phyloP scores from a whole-genome alignment of 2,329 filamentous ascomycete species.

The Alternaria gansuensis region DNA sequence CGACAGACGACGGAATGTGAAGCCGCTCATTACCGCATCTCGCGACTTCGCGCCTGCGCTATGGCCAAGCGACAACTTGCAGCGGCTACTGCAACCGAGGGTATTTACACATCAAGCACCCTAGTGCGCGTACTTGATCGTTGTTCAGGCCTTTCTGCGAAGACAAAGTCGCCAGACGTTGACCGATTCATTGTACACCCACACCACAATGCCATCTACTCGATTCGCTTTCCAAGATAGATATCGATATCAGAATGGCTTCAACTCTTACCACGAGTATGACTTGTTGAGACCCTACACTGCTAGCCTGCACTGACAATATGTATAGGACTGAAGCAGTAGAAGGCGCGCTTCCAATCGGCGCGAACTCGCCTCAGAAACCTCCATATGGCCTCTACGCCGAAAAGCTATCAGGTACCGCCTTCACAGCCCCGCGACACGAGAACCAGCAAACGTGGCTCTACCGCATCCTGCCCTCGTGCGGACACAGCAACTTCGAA shows the following conservation, averaged over 20 bases:
- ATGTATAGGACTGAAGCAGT: conserved; percentile 74
- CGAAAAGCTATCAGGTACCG: conserved; percentile 71
- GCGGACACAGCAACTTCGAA: conserved; percentile 66
- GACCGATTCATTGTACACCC: conserved; percentile 29
- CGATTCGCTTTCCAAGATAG: conserved; percentile 70
- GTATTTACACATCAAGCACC: conserved; percentile 13
- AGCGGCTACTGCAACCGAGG: conserved; percentile 34
- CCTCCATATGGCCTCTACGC: conserved; percentile 80
- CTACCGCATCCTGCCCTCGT: conserved; percentile 65
- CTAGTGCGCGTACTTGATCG: conserved; percentile 23
- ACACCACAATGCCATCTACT: conserved; percentile 68
- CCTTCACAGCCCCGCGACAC: conserved; percentile 66
- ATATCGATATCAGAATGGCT: conserved; percentile 82
- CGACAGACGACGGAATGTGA: conserved; percentile 34
- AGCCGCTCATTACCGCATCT: conserved; percentile 48
- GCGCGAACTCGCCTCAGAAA: conserved; percentile 83
- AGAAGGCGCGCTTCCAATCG: conserved; percentile 75
- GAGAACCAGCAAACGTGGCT: conserved; percentile 68
- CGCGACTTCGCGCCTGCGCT: conserved; percentile 23
- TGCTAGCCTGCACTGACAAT: conserved; percentile 19
- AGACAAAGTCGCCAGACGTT: conserved; percentile 40
- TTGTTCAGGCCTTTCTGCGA: conserved; percentile 39
- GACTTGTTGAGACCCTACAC: conserved; percentile 34
- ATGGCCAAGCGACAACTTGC: conserved; percentile 29
- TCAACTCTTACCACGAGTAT: conserved; percentile 79